Conservation (phyloP, 331 rosid genomes). For the Rosa hybrid region DNA sequence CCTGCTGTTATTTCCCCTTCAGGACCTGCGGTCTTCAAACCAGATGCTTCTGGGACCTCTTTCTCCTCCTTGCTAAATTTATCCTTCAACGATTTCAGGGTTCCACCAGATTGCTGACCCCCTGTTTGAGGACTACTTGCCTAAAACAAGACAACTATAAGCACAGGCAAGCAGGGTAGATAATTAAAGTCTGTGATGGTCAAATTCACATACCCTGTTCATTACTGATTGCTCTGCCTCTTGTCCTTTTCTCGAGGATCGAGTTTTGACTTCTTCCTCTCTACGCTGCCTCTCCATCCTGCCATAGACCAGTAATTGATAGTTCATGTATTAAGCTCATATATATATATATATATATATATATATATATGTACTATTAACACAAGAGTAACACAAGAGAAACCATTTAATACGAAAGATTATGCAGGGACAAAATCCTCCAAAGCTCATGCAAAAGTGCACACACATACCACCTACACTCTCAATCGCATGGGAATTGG, state of each 20-base stretch:
- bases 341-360: not conserved
- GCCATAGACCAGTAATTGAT: conserved; percentile 22
- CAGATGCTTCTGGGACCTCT: conserved; percentile 78
- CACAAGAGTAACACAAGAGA: not conserved
- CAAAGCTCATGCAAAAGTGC: not conserved
- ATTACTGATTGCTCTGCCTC: conserved; percentile 73
- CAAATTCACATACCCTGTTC: conserved; percentile 64
- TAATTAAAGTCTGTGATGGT: not conserved
- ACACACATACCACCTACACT: not conserved
- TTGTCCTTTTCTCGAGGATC: conserved; percentile 75
- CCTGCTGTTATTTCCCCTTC: conserved; percentile 99
- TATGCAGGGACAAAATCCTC: not conserved
- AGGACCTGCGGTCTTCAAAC: conserved; percentile 95
- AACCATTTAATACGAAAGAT: not conserved
- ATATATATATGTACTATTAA: not conserved
- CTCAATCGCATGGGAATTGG: not conserved
- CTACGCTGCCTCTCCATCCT: conserved; percentile 99
- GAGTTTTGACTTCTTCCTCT: conserved; percentile 83
- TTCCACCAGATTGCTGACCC: conserved; percentile 73
- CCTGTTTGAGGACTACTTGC: conserved; percentile 85
- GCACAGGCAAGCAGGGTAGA: conserved; percentile 12
- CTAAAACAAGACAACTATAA: conserved; percentile 36
- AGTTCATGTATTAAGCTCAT: conserved; percentile 5
- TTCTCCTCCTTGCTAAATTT: conserved; percentile 80
- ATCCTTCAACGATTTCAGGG: conserved; percentile 83